A percentile compares a stretch with the other conserved stretches of the same genome.
Conservation (phyloP, 139 green algal genomes). For the Closterium sp. region DNA sequence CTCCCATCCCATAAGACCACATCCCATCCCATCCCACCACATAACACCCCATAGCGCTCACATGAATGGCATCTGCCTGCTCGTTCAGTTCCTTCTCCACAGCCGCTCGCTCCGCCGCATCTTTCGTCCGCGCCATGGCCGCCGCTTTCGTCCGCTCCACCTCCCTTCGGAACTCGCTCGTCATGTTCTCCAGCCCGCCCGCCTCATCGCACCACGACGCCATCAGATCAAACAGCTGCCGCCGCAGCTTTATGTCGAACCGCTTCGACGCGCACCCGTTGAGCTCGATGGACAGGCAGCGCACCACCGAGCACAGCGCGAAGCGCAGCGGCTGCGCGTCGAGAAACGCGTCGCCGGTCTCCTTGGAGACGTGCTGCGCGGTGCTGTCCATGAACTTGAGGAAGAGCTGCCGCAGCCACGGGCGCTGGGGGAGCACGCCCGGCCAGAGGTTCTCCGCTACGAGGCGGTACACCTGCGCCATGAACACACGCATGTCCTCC, state of each 20-base stretch:
- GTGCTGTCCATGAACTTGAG: constrained; percentile 73
- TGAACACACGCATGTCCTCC: constrained; percentile 58
- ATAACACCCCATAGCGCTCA: not conserved
- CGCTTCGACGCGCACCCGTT: not conserved
- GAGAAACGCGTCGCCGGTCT: constrained; percentile 16
- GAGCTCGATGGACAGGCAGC: constrained; percentile 13
- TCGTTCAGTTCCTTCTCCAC: constrained; percentile 37
- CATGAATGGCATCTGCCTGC: constrained; percentile 32
- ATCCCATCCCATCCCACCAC: not conserved
- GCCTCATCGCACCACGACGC: constrained; percentile 43
- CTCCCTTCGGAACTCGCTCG: constrained; percentile 12
- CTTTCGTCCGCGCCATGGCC: constrained; percentile 4
- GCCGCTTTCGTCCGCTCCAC: constrained; percentile 19
- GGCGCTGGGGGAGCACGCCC: constrained; percentile 19
- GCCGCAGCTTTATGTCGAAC: constrained; percentile 32
- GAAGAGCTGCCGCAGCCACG: constrained; percentile 57
- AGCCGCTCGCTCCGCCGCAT: constrained; percentile 22
- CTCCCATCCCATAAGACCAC: not conserved
- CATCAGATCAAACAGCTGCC: constrained; percentile 50
- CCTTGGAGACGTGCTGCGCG: constrained; percentile 19
- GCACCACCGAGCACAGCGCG: constrained; percentile 16
- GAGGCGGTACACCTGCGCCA: constrained; percentile 65
- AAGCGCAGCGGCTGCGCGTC: constrained; percentile 43
- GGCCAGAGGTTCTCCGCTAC: constrained; percentile 59
- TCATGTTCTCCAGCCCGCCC: not conserved